These are phyloP conservation scores for Alternaria solani DNA, from an alignment of 2,329 filamentous ascomycete genomes.

Conservation along the genomic window DNA sequence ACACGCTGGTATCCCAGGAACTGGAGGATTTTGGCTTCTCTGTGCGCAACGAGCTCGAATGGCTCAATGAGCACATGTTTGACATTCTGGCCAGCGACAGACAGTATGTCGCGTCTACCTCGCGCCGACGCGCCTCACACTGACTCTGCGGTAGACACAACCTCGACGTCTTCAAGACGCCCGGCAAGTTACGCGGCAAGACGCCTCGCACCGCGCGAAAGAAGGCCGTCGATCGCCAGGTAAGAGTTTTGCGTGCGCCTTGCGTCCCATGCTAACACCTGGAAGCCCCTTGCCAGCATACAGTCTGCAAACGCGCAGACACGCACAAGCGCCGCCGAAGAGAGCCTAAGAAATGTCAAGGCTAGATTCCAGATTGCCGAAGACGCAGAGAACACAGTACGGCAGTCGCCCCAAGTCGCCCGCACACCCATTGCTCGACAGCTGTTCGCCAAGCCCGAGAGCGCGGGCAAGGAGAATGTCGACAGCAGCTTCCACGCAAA, in stretches of 20 bases:
- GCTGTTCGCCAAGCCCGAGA: conserved; percentile 38
- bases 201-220: conserved; percentile 77
- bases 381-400: conserved; percentile 55
- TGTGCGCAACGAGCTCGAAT: conserved; percentile 92
- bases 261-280: conserved; percentile 24
- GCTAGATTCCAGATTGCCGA: conserved; percentile 68
- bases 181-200: conserved; percentile 82
- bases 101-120: conserved; percentile 68
- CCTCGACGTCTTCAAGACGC: conserved; percentile 94
- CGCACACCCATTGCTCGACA: conserved; percentile 40
- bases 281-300: conserved; percentile 59
- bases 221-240: conserved; percentile 67
- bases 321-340: conserved; percentile 62
- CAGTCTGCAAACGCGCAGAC: conserved; percentile 55
- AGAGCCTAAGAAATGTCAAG: conserved; percentile 61
- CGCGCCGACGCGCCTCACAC: conserved; percentile 16
- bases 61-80: conserved; percentile 98
- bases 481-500: conserved; percentile 31
- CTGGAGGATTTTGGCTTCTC: conserved; percentile 93
- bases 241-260: conserved; percentile 64
- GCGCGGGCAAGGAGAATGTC: conserved; percentile 41
- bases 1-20: conserved; percentile 79
- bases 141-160: conserved; percentile 71
- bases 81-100: conserved; percentile 89
- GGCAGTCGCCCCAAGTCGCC: conserved; percentile 32